Conservation (phyloP, 805 yeast genomes). For the Lipomyces chichibuensis region DNA sequence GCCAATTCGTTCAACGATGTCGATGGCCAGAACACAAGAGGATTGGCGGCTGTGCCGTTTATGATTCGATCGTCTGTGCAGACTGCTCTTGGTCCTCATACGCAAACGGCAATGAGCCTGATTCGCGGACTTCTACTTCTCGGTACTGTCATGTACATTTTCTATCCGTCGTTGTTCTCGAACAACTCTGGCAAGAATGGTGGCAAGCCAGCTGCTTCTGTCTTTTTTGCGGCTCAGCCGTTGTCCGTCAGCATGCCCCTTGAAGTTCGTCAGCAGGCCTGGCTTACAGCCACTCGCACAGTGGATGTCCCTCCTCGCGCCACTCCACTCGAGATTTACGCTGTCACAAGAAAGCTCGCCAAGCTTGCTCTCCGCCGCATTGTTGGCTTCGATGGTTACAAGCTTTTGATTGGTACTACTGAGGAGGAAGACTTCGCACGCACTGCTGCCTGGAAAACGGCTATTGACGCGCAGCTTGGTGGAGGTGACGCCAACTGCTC, state of each 20-base stretch:
- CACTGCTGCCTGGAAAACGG: slow-evolving; percentile 36
- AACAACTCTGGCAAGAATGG: slow-evolving; percentile 6
- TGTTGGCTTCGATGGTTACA: slow-evolving; percentile 39
- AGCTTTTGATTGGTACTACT: slow-evolving; percentile 31
- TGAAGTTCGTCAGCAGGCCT: slow-evolving; percentile 37
- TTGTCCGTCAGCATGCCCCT: slow-evolving; percentile 26
- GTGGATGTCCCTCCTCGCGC: slow-evolving; percentile 38
- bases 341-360: slow-evolving; percentile 23
- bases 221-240: slow-evolving; percentile 11
- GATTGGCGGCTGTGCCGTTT: slow-evolving; percentile 42
- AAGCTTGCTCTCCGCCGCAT: slow-evolving; percentile 36
- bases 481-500: slow-evolving; percentile 45
- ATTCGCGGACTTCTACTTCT: slow-evolving; percentile 39
- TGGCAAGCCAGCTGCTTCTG: slow-evolving; percentile 21
- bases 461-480: slow-evolving; percentile 46
- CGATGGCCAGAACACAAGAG: slow-evolving; percentile 38
- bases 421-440: slow-evolving; percentile 27
- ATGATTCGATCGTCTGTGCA: slow-evolving; percentile 21
- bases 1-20: slow-evolving; percentile 32
- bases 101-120: slow-evolving; percentile 27
- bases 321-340: slow-evolving; percentile 16
- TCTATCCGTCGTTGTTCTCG: slow-evolving; percentile 39
- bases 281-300: slow-evolving; percentile 40
- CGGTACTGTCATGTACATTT: slow-evolving; percentile 40
- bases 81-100: slow-evolving; percentile 26